Evolutionary conservation across 345 rosid species (phyloP), one percentile per base, ranked within the genome.

Genomic region (Citrus sinensis): DNA sequence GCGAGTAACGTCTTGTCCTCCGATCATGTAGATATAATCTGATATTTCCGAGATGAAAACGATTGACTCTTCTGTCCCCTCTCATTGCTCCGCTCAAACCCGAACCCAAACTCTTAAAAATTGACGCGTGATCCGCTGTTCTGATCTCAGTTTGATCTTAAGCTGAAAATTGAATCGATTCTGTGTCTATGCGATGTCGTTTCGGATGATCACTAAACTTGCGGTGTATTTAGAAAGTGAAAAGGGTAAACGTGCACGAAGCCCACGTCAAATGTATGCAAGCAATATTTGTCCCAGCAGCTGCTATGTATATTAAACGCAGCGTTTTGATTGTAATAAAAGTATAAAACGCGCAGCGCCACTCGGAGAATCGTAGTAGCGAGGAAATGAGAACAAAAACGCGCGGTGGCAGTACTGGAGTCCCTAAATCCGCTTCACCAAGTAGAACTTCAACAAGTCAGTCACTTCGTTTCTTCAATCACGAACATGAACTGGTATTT

Each of bases 341-440:
- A 4, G 1, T 42, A 10, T 42, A 42, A 35, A 71, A 51, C 11
- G 1, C 27, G 4, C 62, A 0, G 42, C 0, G 27, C 4, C 29
- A 0, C 24, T 8, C 17, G 11, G 74, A 71, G 40, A 54, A 71
- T 30, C 42, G 62, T 29, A 13, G 54, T 37, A 8, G 1, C 40
- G 1, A 54, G 29, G 42, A 71, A 51, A 79, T 79, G 73, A 72
- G 71, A 54, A 55, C 25, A 1, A 73, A 73, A 65, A 65, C 59
- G 24, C 49, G 59, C 54, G 77, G 66, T n/a, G 55, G 67, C 70
- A 65, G 32, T 11, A 40, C 59, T 64, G 66, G 77, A 16, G 19
- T 72, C 22, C 22, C 40, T n/a, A 55, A 65, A 27, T 34, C 61
- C 49, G 63, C 72, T 8, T 63, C 77, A 17, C 60, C 73, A 5